phyloP scores from a whole-genome alignment of 2,329 filamentous ascomycete species.

The Malbranchea zuffiana region DNA sequence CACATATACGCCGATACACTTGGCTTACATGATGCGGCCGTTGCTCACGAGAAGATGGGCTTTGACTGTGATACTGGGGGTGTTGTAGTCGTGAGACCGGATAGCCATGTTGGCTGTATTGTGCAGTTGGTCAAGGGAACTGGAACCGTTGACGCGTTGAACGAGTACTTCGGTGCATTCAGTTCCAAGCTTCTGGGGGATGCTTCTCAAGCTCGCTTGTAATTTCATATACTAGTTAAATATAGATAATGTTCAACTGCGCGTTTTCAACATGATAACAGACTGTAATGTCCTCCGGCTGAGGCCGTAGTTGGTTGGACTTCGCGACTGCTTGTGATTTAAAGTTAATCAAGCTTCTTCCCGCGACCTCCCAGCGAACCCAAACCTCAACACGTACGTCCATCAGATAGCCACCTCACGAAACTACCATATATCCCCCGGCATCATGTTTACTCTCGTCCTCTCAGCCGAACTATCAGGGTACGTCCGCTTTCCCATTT shows the following conservation, averaged over 20 bases:
- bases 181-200: constrained; percentile 53
- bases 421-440: no score
- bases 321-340: no score
- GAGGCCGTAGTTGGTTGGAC: no score
- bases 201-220: no score
- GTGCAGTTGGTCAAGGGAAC: constrained; percentile 62
- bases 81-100: constrained; percentile 72
- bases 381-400: no score
- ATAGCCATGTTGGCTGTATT: constrained; percentile 75
- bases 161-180: constrained; percentile 70
- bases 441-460: constrained; percentile 6
- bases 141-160: constrained; percentile 69
- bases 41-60: constrained; percentile 81
- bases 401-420: no score
- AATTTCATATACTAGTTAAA: no score
- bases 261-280: no score
- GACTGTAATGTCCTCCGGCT: no score
- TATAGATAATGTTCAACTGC: no score
- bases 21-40: constrained; percentile 59
- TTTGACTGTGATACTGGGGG: constrained; percentile 62
- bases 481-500: neutral
- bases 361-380: no score
- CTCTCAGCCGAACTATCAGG: constrained; percentile 5
- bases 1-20: constrained; percentile 81
- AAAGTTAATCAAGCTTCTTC: no score